A percentile compares a stretch with the other conserved stretches of the same genome.
These are phyloP conservation scores for Medicago ruthenica DNA, from an alignment of 306 rosid genomes.

Conservation along the genomic window DNA sequence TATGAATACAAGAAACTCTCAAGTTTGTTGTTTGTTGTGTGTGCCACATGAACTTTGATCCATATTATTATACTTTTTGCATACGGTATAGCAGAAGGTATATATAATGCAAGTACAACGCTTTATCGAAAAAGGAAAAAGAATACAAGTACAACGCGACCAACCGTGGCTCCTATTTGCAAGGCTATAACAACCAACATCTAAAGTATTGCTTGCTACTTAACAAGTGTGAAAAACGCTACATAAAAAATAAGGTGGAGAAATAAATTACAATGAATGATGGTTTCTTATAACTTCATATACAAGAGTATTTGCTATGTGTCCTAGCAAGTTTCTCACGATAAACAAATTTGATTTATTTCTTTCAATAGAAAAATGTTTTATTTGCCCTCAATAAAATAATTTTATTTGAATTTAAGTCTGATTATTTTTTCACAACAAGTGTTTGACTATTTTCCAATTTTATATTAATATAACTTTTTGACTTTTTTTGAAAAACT, in stretches of 20 bases:
- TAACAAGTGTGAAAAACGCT: background rate
- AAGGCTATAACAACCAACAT: conserved; percentile 4
- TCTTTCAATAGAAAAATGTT: too few relatives aligned
- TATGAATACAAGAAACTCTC: too few relatives aligned
- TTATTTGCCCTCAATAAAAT: too few relatives aligned
- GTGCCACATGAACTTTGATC: too few relatives aligned
- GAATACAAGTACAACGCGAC: background rate
- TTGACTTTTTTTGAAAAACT: too few relatives aligned
- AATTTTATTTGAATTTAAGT: too few relatives aligned
- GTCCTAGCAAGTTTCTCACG: background rate
- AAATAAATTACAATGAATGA: background rate
- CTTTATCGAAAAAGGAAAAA: background rate
- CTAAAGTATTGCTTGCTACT: too few relatives aligned
- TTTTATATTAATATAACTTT: too few relatives aligned
- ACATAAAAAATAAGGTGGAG: background rate
- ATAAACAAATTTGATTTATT: background rate
- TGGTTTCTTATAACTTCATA: background rate
- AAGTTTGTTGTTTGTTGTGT: too few relatives aligned
- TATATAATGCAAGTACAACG: background rate
- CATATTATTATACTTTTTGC: too few relatives aligned
- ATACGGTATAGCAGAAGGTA: background rate
- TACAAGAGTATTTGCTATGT: background rate
- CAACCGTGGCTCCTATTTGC: background rate
- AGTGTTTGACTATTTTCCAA: too few relatives aligned
- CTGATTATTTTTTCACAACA: too few relatives aligned